Base-by-base conservation (phyloP, 768 basidiomycete genomes). In the Suillus variegatus region DNA sequence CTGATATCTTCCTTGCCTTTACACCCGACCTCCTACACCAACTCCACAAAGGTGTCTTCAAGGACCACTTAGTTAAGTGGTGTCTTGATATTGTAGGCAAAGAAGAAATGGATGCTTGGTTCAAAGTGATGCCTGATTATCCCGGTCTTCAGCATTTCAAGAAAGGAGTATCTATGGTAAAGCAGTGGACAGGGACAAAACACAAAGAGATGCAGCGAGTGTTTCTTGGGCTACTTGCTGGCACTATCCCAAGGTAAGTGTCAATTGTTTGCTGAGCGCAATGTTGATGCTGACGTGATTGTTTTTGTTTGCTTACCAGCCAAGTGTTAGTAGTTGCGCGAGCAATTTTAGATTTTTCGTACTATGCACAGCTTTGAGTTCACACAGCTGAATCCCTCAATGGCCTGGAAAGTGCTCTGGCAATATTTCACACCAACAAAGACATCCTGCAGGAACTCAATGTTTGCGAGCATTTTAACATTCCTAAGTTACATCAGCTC, bases 11-110 rank as follows among this genome's bases (percentile, higher is more conserved):
- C 67, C 0, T 40, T 0, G 74, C 65, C n/a, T 65, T 85, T 38
- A 80, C 78, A 1, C 77, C 79, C 18, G 73, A 83, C 72, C 51
- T 83, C 32, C 78, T 85, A 18, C 84, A 86, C 65, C 82, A 84
- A 67, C 71, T 85, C 0, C 77, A 84, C 70, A 81, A 85, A 66
- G 84, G 84, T 0, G 64, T 82, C 2, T 81, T 84, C 74, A 81
- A 81, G 60, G 78, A 82, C 60, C 82, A 84, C 58, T 60, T 81
- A 4, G 72, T 78, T 0, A 73, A 70, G 7, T 84, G 82, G 82
- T 74, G 68, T 13, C 70, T 69, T 7, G 28, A 52, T 4, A 28
- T 70, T 8, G 28, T 68, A 0, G 70, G 68, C 4, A 36, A 55
- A 14, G 61, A 49, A 2, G 70, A 70, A 28, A 9, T 75, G 6